Conservation (phyloP, 768 basidiomycete genomes). For the Rubroboletus pulcherrimus region DNA sequence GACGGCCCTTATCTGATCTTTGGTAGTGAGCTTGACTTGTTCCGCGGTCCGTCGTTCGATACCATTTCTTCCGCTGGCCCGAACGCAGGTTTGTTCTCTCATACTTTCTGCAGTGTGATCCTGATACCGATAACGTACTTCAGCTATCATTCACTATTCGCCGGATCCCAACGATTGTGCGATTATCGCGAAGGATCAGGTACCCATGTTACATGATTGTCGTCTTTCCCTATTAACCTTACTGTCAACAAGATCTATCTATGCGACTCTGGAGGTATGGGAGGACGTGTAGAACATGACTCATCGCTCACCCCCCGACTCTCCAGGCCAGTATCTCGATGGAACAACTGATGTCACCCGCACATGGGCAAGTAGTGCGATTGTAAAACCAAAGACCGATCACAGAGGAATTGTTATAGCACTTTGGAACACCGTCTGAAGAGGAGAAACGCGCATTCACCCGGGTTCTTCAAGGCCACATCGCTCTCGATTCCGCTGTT, state of each 20-base stretch:
- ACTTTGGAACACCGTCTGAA: conserved; percentile 81
- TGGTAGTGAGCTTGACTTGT: conserved; percentile 67
- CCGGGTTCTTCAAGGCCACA: conserved; percentile 87
- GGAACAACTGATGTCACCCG: conserved; percentile 95
- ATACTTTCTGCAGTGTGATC: not conserved
- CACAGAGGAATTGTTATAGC: conserved; percentile 39
- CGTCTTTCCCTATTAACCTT: conserved; percentile 31
- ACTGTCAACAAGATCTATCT: conserved; percentile 54
- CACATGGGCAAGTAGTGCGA: conserved; percentile 60
- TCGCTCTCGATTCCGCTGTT: conserved; percentile 79
- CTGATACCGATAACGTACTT: not conserved
- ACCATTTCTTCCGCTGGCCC: conserved; percentile 93
- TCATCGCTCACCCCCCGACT: not conserved
- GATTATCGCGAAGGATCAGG: conserved; percentile 71
- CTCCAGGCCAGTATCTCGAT: conserved; percentile 75
- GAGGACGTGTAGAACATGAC: not conserved
- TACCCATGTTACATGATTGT: conserved; percentile 21
- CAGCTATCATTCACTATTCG: conserved; percentile 91
- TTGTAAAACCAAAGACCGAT: not conserved
- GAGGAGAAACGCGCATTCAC: conserved; percentile 90
- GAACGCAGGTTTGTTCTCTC: conserved; percentile 66
- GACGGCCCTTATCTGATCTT: not conserved
- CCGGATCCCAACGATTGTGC: conserved; percentile 75
- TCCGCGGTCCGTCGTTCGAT: conserved; percentile 84
- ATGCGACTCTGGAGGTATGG: conserved; percentile 81